These are phyloP conservation scores for Cupressus sempervirens DNA, from an alignment of 75 land plant species.

Conservation along the genomic window DNA sequence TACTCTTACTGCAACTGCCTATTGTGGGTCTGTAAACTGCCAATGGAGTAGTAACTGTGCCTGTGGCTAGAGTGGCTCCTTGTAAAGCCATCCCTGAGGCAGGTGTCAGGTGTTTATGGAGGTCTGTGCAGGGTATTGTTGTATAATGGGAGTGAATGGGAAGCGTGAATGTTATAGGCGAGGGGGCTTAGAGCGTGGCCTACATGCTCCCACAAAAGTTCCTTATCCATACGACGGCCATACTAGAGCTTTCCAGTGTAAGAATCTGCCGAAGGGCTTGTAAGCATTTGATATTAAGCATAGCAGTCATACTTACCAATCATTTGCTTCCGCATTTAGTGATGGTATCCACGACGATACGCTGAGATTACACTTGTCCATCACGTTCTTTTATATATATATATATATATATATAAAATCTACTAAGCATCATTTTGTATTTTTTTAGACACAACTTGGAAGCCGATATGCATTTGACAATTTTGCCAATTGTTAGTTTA, in stretches of 20 bases:
- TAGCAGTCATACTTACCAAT: background rate
- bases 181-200: background rate
- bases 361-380: no score
- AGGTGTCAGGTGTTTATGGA: background rate
- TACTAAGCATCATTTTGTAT: no score
- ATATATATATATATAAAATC: no score
- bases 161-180: background rate
- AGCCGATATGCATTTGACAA: no score
- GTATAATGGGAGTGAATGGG: background rate
- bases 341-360: no score
- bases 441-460: no score
- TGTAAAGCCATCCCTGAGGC: constrained; percentile 7
- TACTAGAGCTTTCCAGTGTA: no score
- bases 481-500: no score
- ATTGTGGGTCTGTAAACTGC: background rate
- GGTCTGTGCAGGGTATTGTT: background rate
- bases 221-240: background rate
- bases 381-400: no score
- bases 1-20: background rate
- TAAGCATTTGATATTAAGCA: background rate
- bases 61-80: background rate
- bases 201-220: constrained; percentile 3
- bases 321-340: no score
- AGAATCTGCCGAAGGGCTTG: background rate
- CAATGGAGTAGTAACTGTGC: background rate